A percentile compares a stretch with the other conserved stretches of the same genome.
phyloP scores from a whole-genome alignment of 805 yeast genomes.

The Candida oleophila region DNA sequence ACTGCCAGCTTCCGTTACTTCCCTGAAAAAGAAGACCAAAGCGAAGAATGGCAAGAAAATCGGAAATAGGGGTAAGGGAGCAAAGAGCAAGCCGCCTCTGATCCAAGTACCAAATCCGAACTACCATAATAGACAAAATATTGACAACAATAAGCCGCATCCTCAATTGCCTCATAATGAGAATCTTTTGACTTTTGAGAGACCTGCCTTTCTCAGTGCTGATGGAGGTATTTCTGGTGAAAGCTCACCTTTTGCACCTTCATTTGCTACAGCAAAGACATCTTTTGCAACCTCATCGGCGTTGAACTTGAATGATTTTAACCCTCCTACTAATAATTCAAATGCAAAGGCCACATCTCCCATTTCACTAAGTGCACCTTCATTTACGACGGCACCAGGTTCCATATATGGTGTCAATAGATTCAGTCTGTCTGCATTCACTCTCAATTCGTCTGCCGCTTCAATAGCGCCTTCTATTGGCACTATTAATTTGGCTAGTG shows the following conservation, averaged over 20 bases:
- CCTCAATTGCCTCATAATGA: background rate
- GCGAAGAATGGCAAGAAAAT: background rate
- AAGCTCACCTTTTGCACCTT: background rate
- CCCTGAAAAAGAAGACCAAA: background rate
- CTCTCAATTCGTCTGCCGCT: background rate
- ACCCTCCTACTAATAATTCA: conserved; percentile 1
- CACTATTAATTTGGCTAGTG: background rate
- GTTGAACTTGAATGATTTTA: background rate
- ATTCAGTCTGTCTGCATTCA: background rate
- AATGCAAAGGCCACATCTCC: background rate
- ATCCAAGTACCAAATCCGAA: background rate
- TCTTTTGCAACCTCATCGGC: background rate
- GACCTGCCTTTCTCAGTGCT: background rate
- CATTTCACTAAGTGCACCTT: background rate
- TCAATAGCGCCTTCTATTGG: background rate
- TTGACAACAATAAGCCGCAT: background rate
- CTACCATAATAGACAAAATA: background rate
- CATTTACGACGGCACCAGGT: background rate
- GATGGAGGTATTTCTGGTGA: background rate
- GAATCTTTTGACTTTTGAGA: background rate
- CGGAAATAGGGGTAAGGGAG: background rate
- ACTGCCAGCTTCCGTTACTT: background rate
- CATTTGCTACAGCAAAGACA: background rate
- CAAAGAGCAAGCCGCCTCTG: background rate
- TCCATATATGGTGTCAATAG: background rate